phyloP scores from a whole-genome alignment of 495 filamentous ascomycete species.

The Usnea hakonensis region DNA sequence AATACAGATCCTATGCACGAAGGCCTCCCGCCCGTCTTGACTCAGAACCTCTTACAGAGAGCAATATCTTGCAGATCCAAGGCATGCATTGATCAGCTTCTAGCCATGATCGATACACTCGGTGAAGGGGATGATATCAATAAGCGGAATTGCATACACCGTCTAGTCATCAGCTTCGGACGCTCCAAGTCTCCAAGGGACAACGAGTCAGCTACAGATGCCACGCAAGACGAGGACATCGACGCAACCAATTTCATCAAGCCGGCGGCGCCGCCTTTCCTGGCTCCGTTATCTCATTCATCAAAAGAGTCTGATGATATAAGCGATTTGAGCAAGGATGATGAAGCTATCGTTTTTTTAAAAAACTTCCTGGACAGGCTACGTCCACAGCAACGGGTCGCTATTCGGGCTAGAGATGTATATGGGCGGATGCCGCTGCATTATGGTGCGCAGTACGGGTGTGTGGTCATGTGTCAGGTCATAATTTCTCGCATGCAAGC shows the following conservation, averaged over 20 bases:
- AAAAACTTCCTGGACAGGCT: constrained; percentile 64
- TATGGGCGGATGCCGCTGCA: constrained; percentile 85
- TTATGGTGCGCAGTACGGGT: constrained; percentile 92
- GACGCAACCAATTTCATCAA: constrained; percentile 62
- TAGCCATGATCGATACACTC: constrained; percentile 58
- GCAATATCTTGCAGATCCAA: constrained; percentile 66
- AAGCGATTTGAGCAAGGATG: constrained; percentile 56
- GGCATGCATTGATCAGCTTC: constrained; percentile 57
- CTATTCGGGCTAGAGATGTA: constrained; percentile 60
- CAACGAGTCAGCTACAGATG: constrained; percentile 35
- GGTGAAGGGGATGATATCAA: constrained; percentile 90
- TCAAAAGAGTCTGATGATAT: constrained; percentile 49
- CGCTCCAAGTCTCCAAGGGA: constrained; percentile 52
- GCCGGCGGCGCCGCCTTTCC: constrained; percentile 60
- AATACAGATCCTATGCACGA: constrained; percentile 41
- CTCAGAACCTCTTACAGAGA: constrained; percentile 76
- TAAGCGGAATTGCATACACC: constrained; percentile 85
- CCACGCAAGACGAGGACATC: constrained; percentile 42
- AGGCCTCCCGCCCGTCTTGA: constrained; percentile 48
- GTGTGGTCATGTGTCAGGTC: constrained; percentile 78
- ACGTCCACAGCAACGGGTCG: constrained; percentile 56
- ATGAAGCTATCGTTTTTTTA: constrained; percentile 68
- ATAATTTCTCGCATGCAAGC: constrained; percentile 80
- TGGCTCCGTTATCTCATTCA: constrained; percentile 49
- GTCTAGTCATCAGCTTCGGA: constrained; percentile 83